Conservation (phyloP, 2,329 filamentous ascomycete species). For the Talaromyces atroroseus region DNA sequence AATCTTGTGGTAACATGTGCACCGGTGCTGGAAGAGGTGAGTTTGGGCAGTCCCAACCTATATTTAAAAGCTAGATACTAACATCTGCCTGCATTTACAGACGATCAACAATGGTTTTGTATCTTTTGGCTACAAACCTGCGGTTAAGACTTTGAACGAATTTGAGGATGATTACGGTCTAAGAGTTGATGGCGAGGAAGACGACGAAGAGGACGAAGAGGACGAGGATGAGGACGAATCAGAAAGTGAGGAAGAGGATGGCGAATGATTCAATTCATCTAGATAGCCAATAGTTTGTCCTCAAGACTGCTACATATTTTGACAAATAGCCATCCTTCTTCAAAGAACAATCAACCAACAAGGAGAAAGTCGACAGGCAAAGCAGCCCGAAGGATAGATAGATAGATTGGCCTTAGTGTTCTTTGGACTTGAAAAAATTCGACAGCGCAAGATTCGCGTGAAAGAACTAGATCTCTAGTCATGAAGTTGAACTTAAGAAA, state of each 20-base stretch:
- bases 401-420: no score
- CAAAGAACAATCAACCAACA: no score
- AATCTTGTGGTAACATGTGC: constrained; percentile 88
- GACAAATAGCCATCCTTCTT: no score
- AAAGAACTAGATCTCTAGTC: no score
- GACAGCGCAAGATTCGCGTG: no score
- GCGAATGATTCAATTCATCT: constrained; percentile 17
- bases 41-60: constrained; percentile 27
- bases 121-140: constrained; percentile 69
- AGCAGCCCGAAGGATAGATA: no score
- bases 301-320: no score
- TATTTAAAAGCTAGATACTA: constrained; percentile 12
- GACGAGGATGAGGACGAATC: constrained; percentile 41
- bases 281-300: no score
- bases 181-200: constrained; percentile 56
- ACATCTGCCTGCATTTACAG: constrained; percentile 42
- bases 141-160: constrained; percentile 65
- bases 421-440: no score
- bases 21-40: constrained; percentile 75
- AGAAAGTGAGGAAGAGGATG: constrained; percentile 23
- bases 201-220: constrained; percentile 50
- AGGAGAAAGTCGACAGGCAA: no score
- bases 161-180: constrained; percentile 91
- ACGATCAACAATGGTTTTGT: constrained; percentile 69
- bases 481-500: no score